Conservation (phyloP, 2,329 filamentous ascomycete genomes). For the Beauveria caledonica region DNA sequence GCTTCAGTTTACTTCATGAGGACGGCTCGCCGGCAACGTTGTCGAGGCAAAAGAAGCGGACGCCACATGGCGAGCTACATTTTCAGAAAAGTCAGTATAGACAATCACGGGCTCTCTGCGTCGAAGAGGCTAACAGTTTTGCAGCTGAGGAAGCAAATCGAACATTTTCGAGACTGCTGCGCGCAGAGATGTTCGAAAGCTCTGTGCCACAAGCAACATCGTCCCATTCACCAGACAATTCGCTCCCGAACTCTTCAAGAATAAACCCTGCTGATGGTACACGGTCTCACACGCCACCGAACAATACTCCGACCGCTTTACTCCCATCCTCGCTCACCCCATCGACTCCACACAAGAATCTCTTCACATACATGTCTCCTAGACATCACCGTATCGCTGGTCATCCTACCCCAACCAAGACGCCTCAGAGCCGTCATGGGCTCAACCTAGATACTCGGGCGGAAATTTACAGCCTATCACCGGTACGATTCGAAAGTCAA, state of each 20-base stretch:
- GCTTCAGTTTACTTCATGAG: conserved; percentile 85
- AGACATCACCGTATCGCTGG: conserved; percentile 62
- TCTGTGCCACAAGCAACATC: conserved; percentile 74
- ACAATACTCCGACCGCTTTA: conserved; percentile 48
- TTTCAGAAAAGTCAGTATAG: conserved; percentile 74
- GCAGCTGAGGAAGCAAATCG: conserved; percentile 86
- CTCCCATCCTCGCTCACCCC: conserved; percentile 75
- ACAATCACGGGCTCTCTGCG: neutral
- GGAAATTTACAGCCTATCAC: conserved; percentile 91
- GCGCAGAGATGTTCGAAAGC: conserved; percentile 85
- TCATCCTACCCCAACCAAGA: conserved; percentile 83
- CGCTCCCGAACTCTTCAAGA: conserved; percentile 40
- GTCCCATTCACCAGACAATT: conserved; percentile 51
- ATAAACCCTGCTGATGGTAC: conserved; percentile 55
- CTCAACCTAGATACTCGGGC: conserved; percentile 83
- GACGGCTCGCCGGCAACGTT: conserved; percentile 90
- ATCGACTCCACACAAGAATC: conserved; percentile 93
- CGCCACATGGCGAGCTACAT: conserved; percentile 81
- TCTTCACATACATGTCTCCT: conserved; percentile 85
- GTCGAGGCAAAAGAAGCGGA: conserved; percentile 74
- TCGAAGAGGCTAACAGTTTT: conserved; percentile 2
- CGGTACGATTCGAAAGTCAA: conserved; percentile 86
- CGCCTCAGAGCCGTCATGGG: conserved; percentile 78
- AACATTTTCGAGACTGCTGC: conserved; percentile 79
- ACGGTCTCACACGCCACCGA: conserved; percentile 74